Conservation (phyloP, 768 basidiomycete genomes). For the Psilocybe subaeruginosa region DNA sequence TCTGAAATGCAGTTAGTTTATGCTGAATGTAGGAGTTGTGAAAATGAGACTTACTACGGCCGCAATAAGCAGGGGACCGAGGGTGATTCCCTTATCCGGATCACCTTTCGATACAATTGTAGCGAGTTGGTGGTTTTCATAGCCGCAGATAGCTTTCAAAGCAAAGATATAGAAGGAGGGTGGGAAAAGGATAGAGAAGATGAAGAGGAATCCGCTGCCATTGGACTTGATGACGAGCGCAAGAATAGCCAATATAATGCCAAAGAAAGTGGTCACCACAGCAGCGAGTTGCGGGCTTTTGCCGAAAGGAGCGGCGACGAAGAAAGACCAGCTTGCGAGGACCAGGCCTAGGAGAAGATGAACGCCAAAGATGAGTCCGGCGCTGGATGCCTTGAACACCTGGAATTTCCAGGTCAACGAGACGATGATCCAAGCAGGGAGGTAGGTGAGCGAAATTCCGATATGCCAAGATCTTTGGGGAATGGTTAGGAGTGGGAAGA, state of each 20-base stretch:
- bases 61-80: slow-evolving; percentile 65
- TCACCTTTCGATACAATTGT: slow-evolving; percentile 60
- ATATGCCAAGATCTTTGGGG: slow-evolving; percentile 66
- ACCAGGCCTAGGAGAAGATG: slow-evolving; percentile 71
- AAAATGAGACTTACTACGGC: slow-evolving; percentile 53
- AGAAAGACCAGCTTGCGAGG: slow-evolving; percentile 76
- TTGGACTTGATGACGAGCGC: slow-evolving; percentile 56
- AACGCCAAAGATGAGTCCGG: slow-evolving; percentile 62
- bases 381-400: slow-evolving; percentile 64
- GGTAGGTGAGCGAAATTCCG: slow-evolving; percentile 65
- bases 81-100: slow-evolving; percentile 56
- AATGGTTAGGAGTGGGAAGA: slow-evolving; percentile 3
- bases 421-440: slow-evolving; percentile 78
- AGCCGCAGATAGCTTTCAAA: slow-evolving; percentile 68
- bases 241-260: slow-evolving; percentile 69
- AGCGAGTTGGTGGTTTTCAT: slow-evolving; percentile 58
- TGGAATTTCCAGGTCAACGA: slow-evolving; percentile 67
- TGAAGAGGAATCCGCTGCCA: slow-evolving; percentile 50
- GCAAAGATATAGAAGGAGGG: slow-evolving; percentile 79
- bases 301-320: slow-evolving; percentile 69
- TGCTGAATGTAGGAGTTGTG: background rate
- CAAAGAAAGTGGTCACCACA: slow-evolving; percentile 64
- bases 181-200: slow-evolving; percentile 75
- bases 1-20: slow-evolving; percentile 36
- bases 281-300: slow-evolving; percentile 77